Evolutionary conservation across 2,329 filamentous ascomycete species (phyloP).

Genomic region (Teratosphaeriaceae sp.): DNA sequence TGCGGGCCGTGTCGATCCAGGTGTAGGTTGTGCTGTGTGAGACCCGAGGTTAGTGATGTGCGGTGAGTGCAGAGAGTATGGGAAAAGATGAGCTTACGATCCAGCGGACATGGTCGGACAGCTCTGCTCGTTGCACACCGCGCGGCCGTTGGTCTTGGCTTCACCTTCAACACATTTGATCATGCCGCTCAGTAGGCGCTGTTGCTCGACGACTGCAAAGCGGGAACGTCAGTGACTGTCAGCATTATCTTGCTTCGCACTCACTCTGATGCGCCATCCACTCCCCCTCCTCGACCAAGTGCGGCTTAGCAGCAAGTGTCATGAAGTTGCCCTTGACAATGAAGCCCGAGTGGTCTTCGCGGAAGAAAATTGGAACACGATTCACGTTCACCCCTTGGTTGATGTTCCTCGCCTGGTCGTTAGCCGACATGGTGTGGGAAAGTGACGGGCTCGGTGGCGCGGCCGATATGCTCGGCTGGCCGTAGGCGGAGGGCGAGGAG

Average conservation of each 20-base stretch:
- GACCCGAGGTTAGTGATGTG: not conserved
- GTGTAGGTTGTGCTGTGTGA: constrained; percentile 79
- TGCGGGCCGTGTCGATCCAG: constrained; percentile 82
- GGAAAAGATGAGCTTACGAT: constrained; percentile 56
- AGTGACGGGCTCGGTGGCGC: constrained; percentile 33
- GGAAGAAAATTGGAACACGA: constrained; percentile 68
- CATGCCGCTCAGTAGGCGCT: constrained; percentile 81
- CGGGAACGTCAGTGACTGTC: no score
- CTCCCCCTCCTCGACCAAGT: constrained; percentile 88
- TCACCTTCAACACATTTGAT: constrained; percentile 82
- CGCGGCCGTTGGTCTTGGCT: constrained; percentile 64
- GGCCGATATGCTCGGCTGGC: constrained; percentile 18
- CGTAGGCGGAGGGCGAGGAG: constrained; percentile 26
- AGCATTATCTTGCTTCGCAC: no score
- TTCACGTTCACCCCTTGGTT: constrained; percentile 41
- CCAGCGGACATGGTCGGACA: constrained; percentile 95
- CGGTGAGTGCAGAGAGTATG: not conserved
- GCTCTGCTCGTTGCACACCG: constrained; percentile 74
- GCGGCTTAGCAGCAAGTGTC: constrained; percentile 86
- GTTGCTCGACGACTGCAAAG: constrained; percentile 77
- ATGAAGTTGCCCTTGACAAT: constrained; percentile 98
- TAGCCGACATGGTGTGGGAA: constrained; percentile 61
- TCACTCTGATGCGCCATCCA: constrained; percentile 94
- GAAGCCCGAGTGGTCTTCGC: constrained; percentile 68
- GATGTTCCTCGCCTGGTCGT: constrained; percentile 45